A percentile compares a stretch with the other conserved stretches of the same genome.
phyloP scores from a whole-genome alignment of 345 rosid genomes.

The Capsella bursapastoris region DNA sequence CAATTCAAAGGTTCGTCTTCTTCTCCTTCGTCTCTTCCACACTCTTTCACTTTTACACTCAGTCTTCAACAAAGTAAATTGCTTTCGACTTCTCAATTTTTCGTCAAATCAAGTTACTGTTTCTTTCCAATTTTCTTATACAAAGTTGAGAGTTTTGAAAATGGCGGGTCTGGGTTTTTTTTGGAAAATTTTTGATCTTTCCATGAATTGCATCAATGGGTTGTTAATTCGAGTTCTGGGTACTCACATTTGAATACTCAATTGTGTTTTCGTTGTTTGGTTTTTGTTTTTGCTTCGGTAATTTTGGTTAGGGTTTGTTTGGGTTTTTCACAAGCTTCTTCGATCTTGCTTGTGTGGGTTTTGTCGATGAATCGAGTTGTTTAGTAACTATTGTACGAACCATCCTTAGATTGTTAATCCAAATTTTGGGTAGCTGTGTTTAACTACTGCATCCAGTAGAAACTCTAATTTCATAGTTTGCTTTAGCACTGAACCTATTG shows the following conservation, averaged over 20 bases:
- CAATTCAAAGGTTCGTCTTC: slow-evolving; percentile 27
- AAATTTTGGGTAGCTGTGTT: background rate
- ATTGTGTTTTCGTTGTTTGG: background rate
- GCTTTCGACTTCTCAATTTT: slow-evolving; percentile 13
- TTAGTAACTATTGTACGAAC: background rate
- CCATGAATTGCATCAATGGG: slow-evolving; percentile 4
- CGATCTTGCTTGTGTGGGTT: slow-evolving; percentile 23
- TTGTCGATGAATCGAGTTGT: background rate
- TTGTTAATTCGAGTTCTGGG: slow-evolving; percentile 1
- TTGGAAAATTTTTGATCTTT: slow-evolving; percentile 4
- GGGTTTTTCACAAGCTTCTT: slow-evolving; percentile 4
- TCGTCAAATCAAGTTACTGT: background rate
- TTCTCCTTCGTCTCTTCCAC: slow-evolving; percentile 9
- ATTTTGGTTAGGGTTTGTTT: slow-evolving; percentile 28
- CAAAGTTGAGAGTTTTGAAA: slow-evolving; percentile 8
- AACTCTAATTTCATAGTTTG: slow-evolving; percentile 18
- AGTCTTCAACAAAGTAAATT: background rate
- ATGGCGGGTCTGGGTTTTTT: slow-evolving; percentile 8
- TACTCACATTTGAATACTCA: slow-evolving; percentile 26
- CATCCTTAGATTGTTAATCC: background rate
- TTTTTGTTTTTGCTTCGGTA: background rate
- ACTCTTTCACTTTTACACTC: background rate
- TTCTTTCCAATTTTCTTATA: background rate
- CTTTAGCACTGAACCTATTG: background rate
- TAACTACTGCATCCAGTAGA: slow-evolving; percentile 13